Evolutionary conservation across 139 green algal species (phyloP).

Genomic region (Deuterostichococcus epilithicus): DNA sequence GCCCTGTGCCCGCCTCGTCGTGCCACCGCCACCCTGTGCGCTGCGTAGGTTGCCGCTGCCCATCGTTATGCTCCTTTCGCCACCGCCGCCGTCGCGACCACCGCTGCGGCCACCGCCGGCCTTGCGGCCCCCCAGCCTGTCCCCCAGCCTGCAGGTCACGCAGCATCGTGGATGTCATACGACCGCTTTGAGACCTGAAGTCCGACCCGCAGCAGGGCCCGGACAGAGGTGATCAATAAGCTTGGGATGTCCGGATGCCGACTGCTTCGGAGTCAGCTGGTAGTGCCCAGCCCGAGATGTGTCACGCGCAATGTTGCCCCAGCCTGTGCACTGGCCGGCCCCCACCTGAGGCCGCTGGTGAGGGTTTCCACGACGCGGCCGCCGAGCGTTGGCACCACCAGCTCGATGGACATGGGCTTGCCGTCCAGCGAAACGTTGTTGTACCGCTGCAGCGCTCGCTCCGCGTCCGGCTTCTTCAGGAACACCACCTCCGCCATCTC

Average conservation of each 20-base stretch:
- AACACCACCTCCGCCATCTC: conserved; percentile 52
- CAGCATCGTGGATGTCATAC: neutral
- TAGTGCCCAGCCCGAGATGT: no score
- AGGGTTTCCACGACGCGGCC: conserved; percentile 22
- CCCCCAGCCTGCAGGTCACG: neutral
- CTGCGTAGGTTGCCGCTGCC: neutral
- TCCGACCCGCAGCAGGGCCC: no score
- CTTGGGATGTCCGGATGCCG: no score
- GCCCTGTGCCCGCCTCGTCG: no score
- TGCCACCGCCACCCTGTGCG: neutral
- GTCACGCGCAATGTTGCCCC: no score
- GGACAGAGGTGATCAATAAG: no score
- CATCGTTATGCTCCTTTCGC: neutral
- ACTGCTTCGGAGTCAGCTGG: no score
- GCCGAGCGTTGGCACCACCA: conserved; percentile 16
- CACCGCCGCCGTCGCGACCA: no score
- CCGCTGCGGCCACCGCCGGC: no score
- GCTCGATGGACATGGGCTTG: conserved; percentile 51
- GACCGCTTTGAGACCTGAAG: no score
- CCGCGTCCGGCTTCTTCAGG: conserved; percentile 21
- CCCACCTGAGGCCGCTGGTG: conserved; percentile 36
- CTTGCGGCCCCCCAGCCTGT: neutral
- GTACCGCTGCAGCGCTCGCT: conserved; percentile 45
- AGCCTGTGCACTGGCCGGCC: no score
- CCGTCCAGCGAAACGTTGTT: conserved; percentile 54